Evolutionary conservation across 2,329 filamentous ascomycete species (phyloP), one percentile per base, ranked within the genome.

Genomic region (Xylariaceae sp.): DNA sequence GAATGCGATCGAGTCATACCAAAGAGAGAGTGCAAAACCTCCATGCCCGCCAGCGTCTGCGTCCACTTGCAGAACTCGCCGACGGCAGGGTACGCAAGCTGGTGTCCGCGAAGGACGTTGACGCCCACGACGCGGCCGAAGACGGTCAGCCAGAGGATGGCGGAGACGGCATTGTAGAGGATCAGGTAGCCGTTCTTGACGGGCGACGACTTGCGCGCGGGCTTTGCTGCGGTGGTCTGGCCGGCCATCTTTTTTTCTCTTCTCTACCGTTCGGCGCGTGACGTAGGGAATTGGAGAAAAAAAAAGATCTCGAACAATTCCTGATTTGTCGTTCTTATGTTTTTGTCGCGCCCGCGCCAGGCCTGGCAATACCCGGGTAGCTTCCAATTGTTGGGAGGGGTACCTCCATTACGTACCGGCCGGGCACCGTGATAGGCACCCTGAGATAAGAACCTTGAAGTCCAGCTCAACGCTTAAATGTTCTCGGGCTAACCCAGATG

Each of bases 11-110:
- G 37, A 9, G 11, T 37, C 80, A 60, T 77, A 92, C 92, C 90
- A 39, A 89, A 74, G 0, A 89, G 73, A 53, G 90, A 88, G 77
- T 97, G 93, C 62, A 92, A 69, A 51, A 97, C 83, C 77, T 99
- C 94, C 72, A 97, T 78, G 50, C 85, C 75, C 0, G 94, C 94
- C 56, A 90, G 74, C 2, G 89, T 94, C 80, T 99, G 94, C 58
- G 89, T 92, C 83, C 85, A 86, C 69, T 88, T 87, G 51, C 85
- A 85, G 73, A 87, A 92, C 55, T 83, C 76, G 65, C 88, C 88
- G 7, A 86, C 80, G 49, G 78, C 81, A 4, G 78, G 72, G 69
- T 86, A 88, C 52, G 89, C 85, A 56, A 80, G 77, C 13, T 77
- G 75, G 56, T 85, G 82, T 7, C 84, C 82, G n/a, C 77, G 73